Conservation (phyloP, 2,329 filamentous ascomycete species). For the Hypoxylon sp. region DNA sequence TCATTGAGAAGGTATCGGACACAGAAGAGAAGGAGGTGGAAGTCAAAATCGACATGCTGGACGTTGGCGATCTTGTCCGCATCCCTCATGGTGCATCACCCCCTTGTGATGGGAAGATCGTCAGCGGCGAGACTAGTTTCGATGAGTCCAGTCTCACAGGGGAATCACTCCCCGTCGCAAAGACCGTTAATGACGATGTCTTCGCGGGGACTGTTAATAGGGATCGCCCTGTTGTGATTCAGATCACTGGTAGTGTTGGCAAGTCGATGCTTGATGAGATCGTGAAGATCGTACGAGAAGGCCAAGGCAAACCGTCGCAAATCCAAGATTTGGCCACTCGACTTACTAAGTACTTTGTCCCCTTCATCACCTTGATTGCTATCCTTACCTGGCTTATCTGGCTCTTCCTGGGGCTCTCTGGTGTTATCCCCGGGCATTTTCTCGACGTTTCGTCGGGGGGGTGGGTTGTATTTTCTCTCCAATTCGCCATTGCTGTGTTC, state of each 20-base stretch:
- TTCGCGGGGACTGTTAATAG: constrained; percentile 84
- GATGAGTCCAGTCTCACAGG: constrained; percentile 93
- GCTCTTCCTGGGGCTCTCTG: constrained; percentile 74
- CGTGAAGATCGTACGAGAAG: constrained; percentile 81
- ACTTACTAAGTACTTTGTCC: constrained; percentile 83
- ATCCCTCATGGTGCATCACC: constrained; percentile 86
- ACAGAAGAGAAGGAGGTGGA: constrained; percentile 58
- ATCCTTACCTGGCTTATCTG: constrained; percentile 80
- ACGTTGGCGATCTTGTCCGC: constrained; percentile 80
- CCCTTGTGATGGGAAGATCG: constrained; percentile 82
- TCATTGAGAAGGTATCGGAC: constrained; percentile 68
- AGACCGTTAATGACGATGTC: constrained; percentile 73
- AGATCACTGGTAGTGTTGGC: constrained; percentile 75
- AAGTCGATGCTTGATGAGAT: constrained; percentile 86
- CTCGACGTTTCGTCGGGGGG: constrained; percentile 70
- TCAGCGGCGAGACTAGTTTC: constrained; percentile 76
- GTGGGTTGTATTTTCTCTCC: constrained; percentile 80
- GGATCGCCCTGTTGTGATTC: constrained; percentile 71
- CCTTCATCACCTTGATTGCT: constrained; percentile 77
- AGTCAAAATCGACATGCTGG: constrained; percentile 77
- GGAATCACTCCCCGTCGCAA: constrained; percentile 78
- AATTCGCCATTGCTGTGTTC: constrained; percentile 89
- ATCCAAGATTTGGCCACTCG: constrained; percentile 81
- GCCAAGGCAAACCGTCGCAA: constrained; percentile 81
- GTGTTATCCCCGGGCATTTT: constrained; percentile 70